These are phyloP conservation scores for Kwoniella botswanensis DNA, from an alignment of 768 basidiomycete genomes.

Conservation along the genomic window DNA sequence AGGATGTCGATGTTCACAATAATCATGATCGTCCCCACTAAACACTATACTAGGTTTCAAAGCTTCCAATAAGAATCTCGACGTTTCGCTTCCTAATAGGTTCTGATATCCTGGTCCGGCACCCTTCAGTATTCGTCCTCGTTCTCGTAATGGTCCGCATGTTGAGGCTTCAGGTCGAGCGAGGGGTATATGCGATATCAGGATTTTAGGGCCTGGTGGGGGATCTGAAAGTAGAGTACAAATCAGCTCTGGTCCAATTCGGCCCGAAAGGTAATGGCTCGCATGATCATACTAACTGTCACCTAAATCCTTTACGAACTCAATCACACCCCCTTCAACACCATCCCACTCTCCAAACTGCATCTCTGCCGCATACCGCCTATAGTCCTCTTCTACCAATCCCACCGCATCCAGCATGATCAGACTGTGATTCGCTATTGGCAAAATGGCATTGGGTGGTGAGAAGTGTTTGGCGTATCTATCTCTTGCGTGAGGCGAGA, in stretches of 20 bases:
- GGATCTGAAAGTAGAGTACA: conserved; percentile 30
- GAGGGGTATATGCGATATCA: conserved; percentile 90
- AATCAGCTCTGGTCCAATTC: background rate
- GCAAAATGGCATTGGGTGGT: conserved; percentile 65
- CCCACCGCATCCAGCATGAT: conserved; percentile 55
- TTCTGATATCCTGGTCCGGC: conserved; percentile 80
- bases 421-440: conserved; percentile 64
- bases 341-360: conserved; percentile 61
- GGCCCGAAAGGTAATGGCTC: background rate
- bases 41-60: conserved; percentile 74
- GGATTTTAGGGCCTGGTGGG: conserved; percentile 64
- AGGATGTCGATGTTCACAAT: conserved; percentile 76
- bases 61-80: conserved; percentile 69
- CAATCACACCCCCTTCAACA: conserved; percentile 57
- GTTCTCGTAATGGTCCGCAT: conserved; percentile 81
- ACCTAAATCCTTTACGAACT: conserved; percentile 56
- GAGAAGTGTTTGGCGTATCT: conserved; percentile 82
- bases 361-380: conserved; percentile 57
- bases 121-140: conserved; percentile 71
- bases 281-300: conserved; percentile 42
- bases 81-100: conserved; percentile 70
- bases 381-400: conserved; percentile 57
- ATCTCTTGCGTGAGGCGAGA: conserved; percentile 63
- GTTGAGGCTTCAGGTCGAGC: conserved; percentile 69
- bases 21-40: conserved; percentile 95